Conservation (phyloP, 2,329 filamentous ascomycete species). For the Akanthomyces muscarius region DNA sequence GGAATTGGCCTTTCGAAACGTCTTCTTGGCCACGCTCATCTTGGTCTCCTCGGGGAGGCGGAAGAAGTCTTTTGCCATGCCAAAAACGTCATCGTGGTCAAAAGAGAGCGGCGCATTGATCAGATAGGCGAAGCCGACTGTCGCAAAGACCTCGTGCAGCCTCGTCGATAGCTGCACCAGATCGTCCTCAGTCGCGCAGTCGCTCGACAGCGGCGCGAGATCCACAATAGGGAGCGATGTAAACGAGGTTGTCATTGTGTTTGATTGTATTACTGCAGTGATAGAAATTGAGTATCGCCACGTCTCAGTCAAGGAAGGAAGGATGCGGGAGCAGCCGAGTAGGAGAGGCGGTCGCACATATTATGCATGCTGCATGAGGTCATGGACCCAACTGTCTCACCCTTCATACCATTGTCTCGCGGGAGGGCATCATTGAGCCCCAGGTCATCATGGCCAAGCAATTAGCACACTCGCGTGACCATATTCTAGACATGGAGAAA, state of each 20-base stretch:
- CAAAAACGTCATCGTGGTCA: slow-evolving; percentile 39
- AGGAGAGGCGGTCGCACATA: not conserved
- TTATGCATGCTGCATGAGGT: not conserved
- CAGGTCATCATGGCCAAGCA: not conserved
- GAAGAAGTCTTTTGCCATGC: slow-evolving; percentile 37
- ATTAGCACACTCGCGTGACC: slow-evolving; percentile 5
- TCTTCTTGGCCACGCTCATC: slow-evolving; percentile 39
- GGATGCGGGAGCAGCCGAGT: not conserved
- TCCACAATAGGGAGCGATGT: slow-evolving; percentile 40
- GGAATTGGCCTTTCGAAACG: slow-evolving; percentile 34
- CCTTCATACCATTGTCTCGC: not conserved
- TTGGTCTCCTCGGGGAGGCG: slow-evolving; percentile 33
- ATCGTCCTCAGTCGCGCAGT: slow-evolving; percentile 25
- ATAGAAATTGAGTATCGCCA: not conserved
- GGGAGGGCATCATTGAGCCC: not conserved
- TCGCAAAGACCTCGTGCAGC: slow-evolving; percentile 40
- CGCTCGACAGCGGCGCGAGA: slow-evolving; percentile 30
- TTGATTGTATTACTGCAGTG: not conserved
- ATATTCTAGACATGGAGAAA: not conserved
- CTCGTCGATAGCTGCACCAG: slow-evolving; percentile 31
- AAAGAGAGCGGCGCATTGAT: slow-evolving; percentile 39
- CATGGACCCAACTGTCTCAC: not conserved
- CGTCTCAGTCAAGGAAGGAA: not conserved
- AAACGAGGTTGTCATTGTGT: slow-evolving; percentile 37
- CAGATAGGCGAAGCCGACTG: slow-evolving; percentile 44